Evolutionary conservation across 129 eudicot species (phyloP).

Genomic region (Lactuca saligna): DNA sequence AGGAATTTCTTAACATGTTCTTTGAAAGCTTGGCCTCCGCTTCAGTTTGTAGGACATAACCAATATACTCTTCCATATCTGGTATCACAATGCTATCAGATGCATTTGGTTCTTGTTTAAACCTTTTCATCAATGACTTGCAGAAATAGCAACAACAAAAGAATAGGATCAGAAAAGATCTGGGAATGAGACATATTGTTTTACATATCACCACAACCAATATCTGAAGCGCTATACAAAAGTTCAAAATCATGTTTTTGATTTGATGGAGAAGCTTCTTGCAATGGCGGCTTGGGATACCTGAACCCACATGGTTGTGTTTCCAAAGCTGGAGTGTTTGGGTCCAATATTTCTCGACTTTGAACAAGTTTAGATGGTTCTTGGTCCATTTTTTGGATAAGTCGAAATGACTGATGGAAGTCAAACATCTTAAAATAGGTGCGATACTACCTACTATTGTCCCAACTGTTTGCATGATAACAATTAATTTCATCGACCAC

Average conservation of each 20-base stretch:
- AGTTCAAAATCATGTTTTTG: conserved; percentile 5
- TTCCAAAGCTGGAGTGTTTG: conserved; percentile 31
- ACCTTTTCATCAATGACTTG: too few relatives aligned
- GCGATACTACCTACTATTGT: conserved; percentile 9
- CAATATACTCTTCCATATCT: too few relatives aligned
- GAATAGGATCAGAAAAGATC: too few relatives aligned
- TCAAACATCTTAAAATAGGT: conserved; percentile 25
- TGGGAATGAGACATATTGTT: too few relatives aligned
- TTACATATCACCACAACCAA: too few relatives aligned
- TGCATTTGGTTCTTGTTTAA: too few relatives aligned
- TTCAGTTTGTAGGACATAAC: too few relatives aligned
- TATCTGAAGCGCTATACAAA: too few relatives aligned
- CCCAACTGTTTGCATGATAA: conserved; percentile 2
- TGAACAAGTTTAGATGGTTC: conserved; percentile 13
- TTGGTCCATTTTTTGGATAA: conserved; percentile 12
- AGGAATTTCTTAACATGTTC: not conserved
- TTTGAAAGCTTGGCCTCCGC: conserved; percentile 9
- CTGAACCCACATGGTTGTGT: conserved; percentile 2
- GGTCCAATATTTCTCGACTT: conserved; percentile 36
- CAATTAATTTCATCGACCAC: conserved; percentile 1
- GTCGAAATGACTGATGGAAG: conserved; percentile 4
- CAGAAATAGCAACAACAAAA: too few relatives aligned
- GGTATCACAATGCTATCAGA: too few relatives aligned
- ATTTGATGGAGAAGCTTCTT: conserved; percentile 23
- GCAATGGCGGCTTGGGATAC: conserved; percentile 17